A percentile compares a stretch with the other conserved stretches of the same genome.
Conservation (phyloP, 345 rosid genomes). For the Moringa oleifera region DNA sequence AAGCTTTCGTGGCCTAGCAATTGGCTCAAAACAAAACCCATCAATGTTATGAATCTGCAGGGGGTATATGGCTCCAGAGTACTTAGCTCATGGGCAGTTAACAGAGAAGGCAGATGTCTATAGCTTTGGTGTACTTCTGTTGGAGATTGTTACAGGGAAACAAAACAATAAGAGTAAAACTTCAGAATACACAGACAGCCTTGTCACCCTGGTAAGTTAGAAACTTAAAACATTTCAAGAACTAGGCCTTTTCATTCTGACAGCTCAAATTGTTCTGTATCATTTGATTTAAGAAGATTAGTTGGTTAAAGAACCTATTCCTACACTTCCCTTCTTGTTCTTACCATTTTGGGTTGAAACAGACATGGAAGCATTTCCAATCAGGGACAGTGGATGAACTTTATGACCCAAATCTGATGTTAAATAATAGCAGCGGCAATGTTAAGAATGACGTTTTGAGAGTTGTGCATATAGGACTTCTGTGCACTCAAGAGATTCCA, state of each 20-base stretch:
- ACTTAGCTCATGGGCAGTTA: slow-evolving; percentile 83
- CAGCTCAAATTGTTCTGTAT: neutral
- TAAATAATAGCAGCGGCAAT: slow-evolving; percentile 33
- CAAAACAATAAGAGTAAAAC: slow-evolving; percentile 71
- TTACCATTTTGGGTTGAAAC: slow-evolving; percentile 7
- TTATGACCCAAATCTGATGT: slow-evolving; percentile 58
- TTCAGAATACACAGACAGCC: slow-evolving; percentile 74
- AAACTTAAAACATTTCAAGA: neutral
- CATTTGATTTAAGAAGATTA: too few species aligned
- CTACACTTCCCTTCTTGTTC: neutral
- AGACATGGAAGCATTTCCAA: slow-evolving; percentile 83
- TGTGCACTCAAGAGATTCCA: slow-evolving; percentile 76
- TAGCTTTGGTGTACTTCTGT: slow-evolving; percentile 78
- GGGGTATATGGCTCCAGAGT: slow-evolving; percentile 97
- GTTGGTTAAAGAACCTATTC: neutral
- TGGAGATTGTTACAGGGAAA: slow-evolving; percentile 76
- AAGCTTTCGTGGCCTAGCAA: neutral
- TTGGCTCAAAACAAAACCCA: neutral
- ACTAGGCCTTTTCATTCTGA: neutral
- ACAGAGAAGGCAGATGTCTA: slow-evolving; percentile 92
- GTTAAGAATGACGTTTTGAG: slow-evolving; percentile 53
- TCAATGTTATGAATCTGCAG: slow-evolving; percentile 31
- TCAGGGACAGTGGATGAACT: slow-evolving; percentile 59
- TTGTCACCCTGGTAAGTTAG: slow-evolving; percentile 59
- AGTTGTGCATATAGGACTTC: slow-evolving; percentile 66